Percentiles rank a stretch among this genome's conserved stretches.
Evolutionary conservation across 129 eudicot genomes (phyloP).

Genomic region (Flaveria bidentis): DNA sequence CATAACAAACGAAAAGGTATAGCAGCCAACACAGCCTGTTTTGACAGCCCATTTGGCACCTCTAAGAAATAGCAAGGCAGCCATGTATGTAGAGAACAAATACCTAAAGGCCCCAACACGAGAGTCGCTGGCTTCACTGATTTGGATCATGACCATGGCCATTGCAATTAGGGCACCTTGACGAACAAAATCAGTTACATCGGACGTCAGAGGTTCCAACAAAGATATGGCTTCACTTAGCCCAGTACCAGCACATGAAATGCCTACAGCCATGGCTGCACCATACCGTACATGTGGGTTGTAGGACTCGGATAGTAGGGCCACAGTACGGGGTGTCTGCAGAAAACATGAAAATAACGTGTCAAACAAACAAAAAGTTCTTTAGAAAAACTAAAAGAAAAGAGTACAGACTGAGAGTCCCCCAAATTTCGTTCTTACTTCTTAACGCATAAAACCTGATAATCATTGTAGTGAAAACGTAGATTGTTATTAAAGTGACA

Average conservation of each 20-base stretch:
- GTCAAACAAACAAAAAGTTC: not conserved
- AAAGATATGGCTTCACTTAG: constrained; percentile 93
- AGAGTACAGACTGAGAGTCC: not conserved
- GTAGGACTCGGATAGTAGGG: constrained; percentile 85
- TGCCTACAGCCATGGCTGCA: constrained; percentile 97
- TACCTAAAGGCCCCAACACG: constrained; percentile 99
- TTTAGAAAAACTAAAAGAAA: not conserved
- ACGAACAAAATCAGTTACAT: constrained; percentile 93
- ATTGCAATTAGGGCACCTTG: constrained; percentile 98
- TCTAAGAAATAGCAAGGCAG: not conserved
- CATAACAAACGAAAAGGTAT: not conserved
- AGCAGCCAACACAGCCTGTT: not conserved
- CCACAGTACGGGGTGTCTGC: constrained; percentile 87
- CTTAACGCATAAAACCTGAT: not conserved
- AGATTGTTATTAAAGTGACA: not conserved
- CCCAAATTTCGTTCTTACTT: not conserved
- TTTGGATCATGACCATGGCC: constrained; percentile 99
- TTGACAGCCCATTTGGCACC: not conserved
- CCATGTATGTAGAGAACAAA: not conserved
- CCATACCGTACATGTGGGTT: constrained; percentile 97
- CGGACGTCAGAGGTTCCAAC: constrained; percentile 95
- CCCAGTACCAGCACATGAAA: constrained; percentile 97
- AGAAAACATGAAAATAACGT: constrained; percentile 5
- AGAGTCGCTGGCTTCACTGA: constrained; percentile 91
- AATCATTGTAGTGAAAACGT: not conserved